Base-by-base conservation (phyloP, 805 yeast species). In the Saccharomycopsis lassenensis region DNA sequence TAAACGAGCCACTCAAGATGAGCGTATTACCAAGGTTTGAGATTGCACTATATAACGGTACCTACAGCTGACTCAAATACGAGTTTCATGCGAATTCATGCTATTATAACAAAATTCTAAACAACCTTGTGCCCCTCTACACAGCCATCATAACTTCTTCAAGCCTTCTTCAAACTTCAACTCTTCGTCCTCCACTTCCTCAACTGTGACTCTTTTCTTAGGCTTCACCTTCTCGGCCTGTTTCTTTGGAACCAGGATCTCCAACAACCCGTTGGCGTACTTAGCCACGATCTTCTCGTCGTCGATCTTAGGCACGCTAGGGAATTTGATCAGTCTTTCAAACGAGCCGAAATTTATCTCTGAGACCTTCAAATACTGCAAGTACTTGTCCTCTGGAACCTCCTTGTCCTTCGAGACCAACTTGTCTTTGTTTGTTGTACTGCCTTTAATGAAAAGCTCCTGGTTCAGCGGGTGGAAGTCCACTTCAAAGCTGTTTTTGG, bases 391-490 rank as follows among this genome's bases (percentile, higher is more conserved):
- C 4, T 61, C 58, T 17, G 57, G 52, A 33, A 54, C 57, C 37
- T 63, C 62, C 17, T 57, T 58, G n/a, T 59, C 55, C 5, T 31
- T 31, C 4, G 29, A 24, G 14, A 36, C 35, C 19, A 33, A 24
- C 23, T 41, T 37, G 20, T 41, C 41, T 11, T 34, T 35, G 31
- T 58, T 61, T 16, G 32, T 25, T 10, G 46, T 42, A 8, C 31
- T 18, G 23, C 80, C 81, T 41, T 65, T 68, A 24, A 74, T 56
- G 12, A 68, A 58, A 40, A 74, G 46, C 43, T 72, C 77, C 45
- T 67, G 65, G 8, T 69, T 61, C 1, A 74, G 59, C 24, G 79
- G 75, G 47, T 74, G 80, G 53, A 62, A 74, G 47, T 74, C 76
- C 28, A 74, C 63, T 34, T 66, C 68, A 44, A 74, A 64, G 12